These are phyloP conservation scores for Penicillium maclennaniae DNA, from an alignment of 495 filamentous ascomycete genomes.

Conservation along the genomic window DNA sequence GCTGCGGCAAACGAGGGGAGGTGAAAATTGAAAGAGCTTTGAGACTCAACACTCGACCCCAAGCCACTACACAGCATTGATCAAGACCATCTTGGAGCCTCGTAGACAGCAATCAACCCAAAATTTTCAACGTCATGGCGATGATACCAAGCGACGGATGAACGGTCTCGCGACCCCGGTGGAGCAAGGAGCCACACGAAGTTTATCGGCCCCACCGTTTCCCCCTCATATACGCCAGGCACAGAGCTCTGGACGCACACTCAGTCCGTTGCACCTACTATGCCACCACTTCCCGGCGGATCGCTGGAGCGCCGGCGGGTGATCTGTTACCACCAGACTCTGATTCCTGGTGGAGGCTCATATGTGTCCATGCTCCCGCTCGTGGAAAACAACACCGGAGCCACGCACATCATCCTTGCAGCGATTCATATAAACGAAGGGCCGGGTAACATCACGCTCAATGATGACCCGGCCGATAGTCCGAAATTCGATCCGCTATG, in stretches of 20 bases:
- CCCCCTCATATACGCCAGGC: background rate
- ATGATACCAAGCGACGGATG: background rate
- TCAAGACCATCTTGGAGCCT: background rate
- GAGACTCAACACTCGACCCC: background rate
- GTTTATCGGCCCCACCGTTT: background rate
- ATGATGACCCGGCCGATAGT: constrained; percentile 63
- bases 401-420: constrained; percentile 74
- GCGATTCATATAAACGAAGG: constrained; percentile 74
- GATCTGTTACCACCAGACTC: constrained; percentile 72
- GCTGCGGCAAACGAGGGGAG: background rate
- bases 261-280: constrained; percentile 1
- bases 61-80: background rate
- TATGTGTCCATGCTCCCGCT: constrained; percentile 71
- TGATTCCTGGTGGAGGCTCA: constrained; percentile 47
- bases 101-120: background rate
- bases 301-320: constrained; percentile 40
- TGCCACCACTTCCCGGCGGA: constrained; percentile 34
- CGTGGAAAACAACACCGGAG: constrained; percentile 51
- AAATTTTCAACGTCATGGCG: background rate
- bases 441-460: constrained; percentile 60
- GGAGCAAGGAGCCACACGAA: background rate
- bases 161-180: background rate
- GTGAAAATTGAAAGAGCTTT: background rate
- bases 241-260: background rate
- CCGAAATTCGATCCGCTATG: constrained; percentile 58